These are phyloP conservation scores for Phaeosphaeria sp. DNA, from an alignment of 2,329 filamentous ascomycete species.

Conservation along the genomic window DNA sequence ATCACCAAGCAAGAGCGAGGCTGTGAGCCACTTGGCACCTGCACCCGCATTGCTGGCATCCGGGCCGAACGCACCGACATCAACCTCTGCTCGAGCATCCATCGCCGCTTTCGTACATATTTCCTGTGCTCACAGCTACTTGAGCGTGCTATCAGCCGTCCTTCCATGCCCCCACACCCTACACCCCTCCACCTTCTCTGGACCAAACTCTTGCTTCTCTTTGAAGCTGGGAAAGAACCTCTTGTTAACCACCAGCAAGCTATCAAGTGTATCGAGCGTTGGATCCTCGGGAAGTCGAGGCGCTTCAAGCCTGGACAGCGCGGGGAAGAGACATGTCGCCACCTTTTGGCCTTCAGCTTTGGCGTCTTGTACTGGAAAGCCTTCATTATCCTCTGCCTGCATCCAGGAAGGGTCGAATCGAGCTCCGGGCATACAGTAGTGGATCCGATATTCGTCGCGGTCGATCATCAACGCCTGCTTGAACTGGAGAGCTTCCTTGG, in stretches of 20 bases:
- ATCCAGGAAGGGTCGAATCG: constrained; percentile 15
- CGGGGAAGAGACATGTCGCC: constrained; percentile 1
- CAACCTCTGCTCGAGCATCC: neutral
- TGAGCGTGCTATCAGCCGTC: no score
- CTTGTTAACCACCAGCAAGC: neutral
- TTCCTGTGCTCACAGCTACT: neutral
- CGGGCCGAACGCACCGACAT: constrained; percentile 6
- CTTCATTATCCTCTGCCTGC: constrained; percentile 7
- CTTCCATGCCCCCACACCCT: no score
- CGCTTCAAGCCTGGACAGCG: neutral
- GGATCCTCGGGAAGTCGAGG: neutral
- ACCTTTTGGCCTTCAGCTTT: constrained; percentile 6
- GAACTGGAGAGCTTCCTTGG: constrained; percentile 7
- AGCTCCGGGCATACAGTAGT: constrained; percentile 9
- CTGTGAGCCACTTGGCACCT: constrained; percentile 9
- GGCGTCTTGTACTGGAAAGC: neutral
- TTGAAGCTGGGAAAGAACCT: constrained; percentile 1
- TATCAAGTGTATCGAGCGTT: neutral
- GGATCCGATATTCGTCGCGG: constrained; percentile 14
- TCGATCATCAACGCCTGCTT: constrained; percentile 16
- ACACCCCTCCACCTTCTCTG: neutral
- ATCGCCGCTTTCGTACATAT: neutral
- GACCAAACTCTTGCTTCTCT: neutral
- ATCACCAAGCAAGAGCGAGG: constrained; percentile 10
- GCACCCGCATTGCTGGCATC: constrained; percentile 2